Evolutionary conservation across 345 rosid genomes (phyloP), one percentile per base, ranked within the genome.

Genomic region (Bruguiera sexangula): DNA sequence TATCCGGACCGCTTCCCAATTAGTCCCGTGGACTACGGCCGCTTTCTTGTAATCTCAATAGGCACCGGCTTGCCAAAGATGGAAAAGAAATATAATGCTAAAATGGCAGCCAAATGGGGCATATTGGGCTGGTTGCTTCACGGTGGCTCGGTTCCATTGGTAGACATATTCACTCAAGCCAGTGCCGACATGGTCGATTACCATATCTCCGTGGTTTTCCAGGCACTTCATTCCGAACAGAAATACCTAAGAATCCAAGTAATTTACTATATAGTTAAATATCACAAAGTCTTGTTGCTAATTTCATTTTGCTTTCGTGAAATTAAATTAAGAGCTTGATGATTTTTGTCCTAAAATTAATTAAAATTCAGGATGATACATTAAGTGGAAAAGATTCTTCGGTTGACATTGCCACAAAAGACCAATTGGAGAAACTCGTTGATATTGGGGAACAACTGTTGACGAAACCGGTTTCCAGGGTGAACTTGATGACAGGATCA

Each of bases 51-150:
- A 10, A 30, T 72, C 46, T 71, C 74, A 19, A n/a, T 71, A 27
- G 74, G 74, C 31, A 71, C 74, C 20, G 74, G 74, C 1, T 16
- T 36, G 16, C 21, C 54, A 4, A 65, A 64, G 21, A 1, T 1
- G 2, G 57, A 57, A 32, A 8, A 20, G 21, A 72, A 65, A 16
- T 72, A 64, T 8, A 48, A 57, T 11, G 75, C 75, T 0, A n/a
- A 29, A 5, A 20, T 36, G 32, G 65, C 75, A 43, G 65, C 75
- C 10, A 72, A 72, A 24, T 72, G 75, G 75, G 65, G 75, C 21
- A 30, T n/a, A 19, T 22, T 72, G 0, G 51, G 36, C 26, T 65
- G 75, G 75, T 16, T 72, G 29, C 24, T 30, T 36, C 5, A 31
- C 21, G 59, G 65, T 8, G 52, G 65, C 21, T 65, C 69, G 7